phyloP scores from a whole-genome alignment of 1,139 yeast genomes.

The Zygotorulaspora mrakii region DNA sequence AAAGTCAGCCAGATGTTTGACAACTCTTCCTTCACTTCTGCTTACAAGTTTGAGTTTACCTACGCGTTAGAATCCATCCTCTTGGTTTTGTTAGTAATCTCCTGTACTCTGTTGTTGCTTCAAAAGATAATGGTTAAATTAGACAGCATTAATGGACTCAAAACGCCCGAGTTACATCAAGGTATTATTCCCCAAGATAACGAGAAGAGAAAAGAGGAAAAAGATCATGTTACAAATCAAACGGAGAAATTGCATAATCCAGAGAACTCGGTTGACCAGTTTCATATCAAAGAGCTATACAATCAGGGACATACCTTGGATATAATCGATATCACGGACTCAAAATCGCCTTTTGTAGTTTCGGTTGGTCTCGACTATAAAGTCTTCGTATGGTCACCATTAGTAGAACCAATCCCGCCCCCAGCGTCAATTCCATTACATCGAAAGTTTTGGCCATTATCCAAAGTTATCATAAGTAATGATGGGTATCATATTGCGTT shows the following conservation, averaged over 20 bases:
- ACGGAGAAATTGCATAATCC: background rate
- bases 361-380: conserved; percentile 72
- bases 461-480: conserved; percentile 55
- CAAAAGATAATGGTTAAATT: conserved; percentile 24
- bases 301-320: conserved; percentile 58
- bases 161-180: background rate
- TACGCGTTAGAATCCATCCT: conserved; percentile 45
- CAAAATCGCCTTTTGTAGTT: conserved; percentile 55
- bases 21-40: conserved; percentile 29
- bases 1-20: conserved; percentile 8
- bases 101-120: conserved; percentile 40
- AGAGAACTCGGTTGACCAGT: conserved; percentile 15
- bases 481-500: conserved; percentile 59
- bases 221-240: conserved; percentile 6
- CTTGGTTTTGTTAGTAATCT: conserved; percentile 42
- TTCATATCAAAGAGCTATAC: conserved; percentile 50
- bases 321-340: conserved; percentile 55
- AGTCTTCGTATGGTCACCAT: conserved; percentile 71
- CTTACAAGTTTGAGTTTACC: conserved; percentile 41
- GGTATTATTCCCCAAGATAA: background rate
- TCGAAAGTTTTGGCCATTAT: conserved; percentile 63
- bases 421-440: conserved; percentile 45
- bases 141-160: conserved; percentile 10
- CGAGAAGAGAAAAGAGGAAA: conserved; percentile 3
- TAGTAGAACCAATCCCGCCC: conserved; percentile 44